Conservation (phyloP, 2,329 filamentous ascomycete genomes). For the Fusarium sarcochroum region DNA sequence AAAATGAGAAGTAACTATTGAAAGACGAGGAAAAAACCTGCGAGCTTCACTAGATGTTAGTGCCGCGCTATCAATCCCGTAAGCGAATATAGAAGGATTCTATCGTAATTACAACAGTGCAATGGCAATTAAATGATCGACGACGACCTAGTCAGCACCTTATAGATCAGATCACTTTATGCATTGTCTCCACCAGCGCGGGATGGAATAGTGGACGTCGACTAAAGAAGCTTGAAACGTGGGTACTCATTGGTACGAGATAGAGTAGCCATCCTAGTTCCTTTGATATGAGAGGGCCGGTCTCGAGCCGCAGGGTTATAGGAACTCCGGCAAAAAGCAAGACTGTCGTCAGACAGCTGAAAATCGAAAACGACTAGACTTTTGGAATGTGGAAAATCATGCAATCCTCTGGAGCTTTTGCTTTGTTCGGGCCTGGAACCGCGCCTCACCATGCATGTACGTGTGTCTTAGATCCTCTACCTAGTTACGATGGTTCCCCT, state of each 20-base stretch:
- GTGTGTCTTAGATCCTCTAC: neutral
- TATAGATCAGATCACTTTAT: neutral
- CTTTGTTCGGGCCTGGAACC: neutral
- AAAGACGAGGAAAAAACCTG: too few relatives aligned
- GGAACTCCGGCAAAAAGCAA: neutral
- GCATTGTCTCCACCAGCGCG: neutral
- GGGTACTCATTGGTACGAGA: neutral
- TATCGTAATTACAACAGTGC: neutral
- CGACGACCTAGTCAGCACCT: neutral
- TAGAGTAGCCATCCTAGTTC: neutral
- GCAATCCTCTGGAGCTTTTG: neutral
- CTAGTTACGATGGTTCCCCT: neutral
- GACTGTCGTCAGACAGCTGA: neutral
- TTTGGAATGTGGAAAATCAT: neutral
- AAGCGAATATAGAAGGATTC: slow-evolving; percentile 1
- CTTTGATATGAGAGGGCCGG: neutral
- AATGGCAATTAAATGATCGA: neutral
- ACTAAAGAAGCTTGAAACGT: neutral
- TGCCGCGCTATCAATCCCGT: neutral
- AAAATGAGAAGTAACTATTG: neutral
- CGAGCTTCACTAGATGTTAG: too few relatives aligned
- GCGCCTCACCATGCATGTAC: too few relatives aligned
- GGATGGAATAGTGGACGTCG: neutral
- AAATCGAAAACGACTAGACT: neutral
- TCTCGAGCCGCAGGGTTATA: neutral